Percentiles rank a stretch among this genome's conserved stretches.
Evolutionary conservation across 805 yeast species (phyloP).

Genomic region (Alloascoidea africana): DNA sequence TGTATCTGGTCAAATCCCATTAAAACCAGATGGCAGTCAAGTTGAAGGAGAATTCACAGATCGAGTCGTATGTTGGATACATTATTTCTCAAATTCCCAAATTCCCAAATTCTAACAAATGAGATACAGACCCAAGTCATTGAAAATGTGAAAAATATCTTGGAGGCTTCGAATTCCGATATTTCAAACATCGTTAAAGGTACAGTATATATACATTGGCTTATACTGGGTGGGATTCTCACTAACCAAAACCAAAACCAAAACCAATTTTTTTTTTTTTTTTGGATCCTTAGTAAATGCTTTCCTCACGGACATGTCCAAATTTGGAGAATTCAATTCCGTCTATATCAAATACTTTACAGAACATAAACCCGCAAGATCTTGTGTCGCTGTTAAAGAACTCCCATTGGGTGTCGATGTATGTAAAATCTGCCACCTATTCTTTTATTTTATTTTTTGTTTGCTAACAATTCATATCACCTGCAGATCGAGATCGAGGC

Average conservation of each 20-base stretch:
- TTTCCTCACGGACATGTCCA: conserved; percentile 81
- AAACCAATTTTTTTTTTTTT: too few species aligned
- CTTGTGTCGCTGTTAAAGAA: conserved; percentile 89
- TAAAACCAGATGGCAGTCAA: conserved; percentile 18
- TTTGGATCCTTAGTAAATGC: conserved; percentile 66
- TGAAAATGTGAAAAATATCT: conserved; percentile 46
- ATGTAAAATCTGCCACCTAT: conserved; percentile 9
- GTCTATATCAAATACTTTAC: conserved; percentile 64
- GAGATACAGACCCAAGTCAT: conserved; percentile 47
- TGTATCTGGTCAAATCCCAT: conserved; percentile 92
- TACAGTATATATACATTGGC: too few species aligned
- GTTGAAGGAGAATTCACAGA: conserved; percentile 2
- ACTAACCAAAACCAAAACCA: too few species aligned
- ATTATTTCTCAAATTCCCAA: too few species aligned
- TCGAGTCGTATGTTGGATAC: too few species aligned
- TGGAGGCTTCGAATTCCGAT: conserved; percentile 60
- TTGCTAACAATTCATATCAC: conserved; percentile 8
- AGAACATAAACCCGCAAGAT: conserved; percentile 86
- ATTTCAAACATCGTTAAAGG: conserved; percentile 61
- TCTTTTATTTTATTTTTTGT: not conserved
- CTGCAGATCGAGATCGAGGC: conserved; percentile 73
- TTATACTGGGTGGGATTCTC: too few species aligned
- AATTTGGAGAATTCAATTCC: conserved; percentile 73
- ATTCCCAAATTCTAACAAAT: too few species aligned
- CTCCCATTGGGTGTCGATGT: conserved; percentile 76